phyloP scores from a whole-genome alignment of 169 alveolate genomes.

The Plasmodium vinckei region DNA sequence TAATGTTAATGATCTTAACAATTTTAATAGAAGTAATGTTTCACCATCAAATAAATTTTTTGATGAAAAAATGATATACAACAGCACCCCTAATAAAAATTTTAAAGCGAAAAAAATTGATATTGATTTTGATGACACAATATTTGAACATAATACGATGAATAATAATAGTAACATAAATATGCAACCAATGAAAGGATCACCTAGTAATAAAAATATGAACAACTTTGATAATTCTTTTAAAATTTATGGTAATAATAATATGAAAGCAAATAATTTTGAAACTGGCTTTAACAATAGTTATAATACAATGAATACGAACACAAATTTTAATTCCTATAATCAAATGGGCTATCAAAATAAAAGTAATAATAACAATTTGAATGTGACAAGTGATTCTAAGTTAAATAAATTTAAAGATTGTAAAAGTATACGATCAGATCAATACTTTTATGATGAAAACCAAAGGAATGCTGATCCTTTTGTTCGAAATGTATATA shows the following conservation, averaged over 20 bases:
- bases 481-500: slow-evolving; percentile 31
- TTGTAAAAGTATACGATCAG: slow-evolving; percentile 81
- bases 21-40: background rate
- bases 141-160: slow-evolving; percentile 28
- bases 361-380: slow-evolving; percentile 8
- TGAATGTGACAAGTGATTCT: slow-evolving; percentile 35
- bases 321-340: background rate
- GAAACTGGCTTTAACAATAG: slow-evolving; percentile 7
- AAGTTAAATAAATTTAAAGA: slow-evolving; percentile 82
- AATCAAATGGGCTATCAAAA: slow-evolving; percentile 2
- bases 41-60: slow-evolving; percentile 31
- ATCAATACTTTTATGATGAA: slow-evolving; percentile 82
- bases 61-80: slow-evolving; percentile 51
- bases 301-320: background rate
- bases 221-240: slow-evolving; percentile 26
- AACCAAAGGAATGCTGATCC: slow-evolving; percentile 46
- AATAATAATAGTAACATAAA: slow-evolving; percentile 1
- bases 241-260: slow-evolving; percentile 19
- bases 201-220: background rate
- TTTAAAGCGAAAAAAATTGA: slow-evolving; percentile 75
- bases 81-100: slow-evolving; percentile 40
- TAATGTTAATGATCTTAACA: background rate
- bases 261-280: slow-evolving; percentile 2
- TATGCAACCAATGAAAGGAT: background rate
- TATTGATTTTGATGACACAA: slow-evolving; percentile 62